These are phyloP conservation scores for Solanum piurae DNA, from an alignment of 257 asterid species.

Conservation along the genomic window DNA sequence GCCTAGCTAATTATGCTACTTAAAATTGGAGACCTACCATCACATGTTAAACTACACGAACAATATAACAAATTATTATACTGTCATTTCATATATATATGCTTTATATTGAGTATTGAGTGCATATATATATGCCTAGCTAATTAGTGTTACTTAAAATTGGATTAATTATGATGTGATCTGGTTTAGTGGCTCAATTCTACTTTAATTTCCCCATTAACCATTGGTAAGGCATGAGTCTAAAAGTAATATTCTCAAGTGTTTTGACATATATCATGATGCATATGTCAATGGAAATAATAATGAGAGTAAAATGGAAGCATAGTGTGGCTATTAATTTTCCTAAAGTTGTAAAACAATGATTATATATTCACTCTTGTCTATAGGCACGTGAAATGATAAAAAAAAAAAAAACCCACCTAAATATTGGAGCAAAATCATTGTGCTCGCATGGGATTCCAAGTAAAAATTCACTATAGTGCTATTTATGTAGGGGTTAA, in stretches of 20 bases:
- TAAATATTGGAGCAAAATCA: slow-evolving; percentile 3
- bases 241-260: background rate
- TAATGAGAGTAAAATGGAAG: background rate
- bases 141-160: background rate
- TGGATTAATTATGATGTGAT: background rate
- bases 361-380: background rate
- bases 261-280: background rate
- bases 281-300: background rate
- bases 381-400: background rate
- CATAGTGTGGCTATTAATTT: background rate
- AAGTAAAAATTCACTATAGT: background rate
- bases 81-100: background rate
- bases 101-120: background rate
- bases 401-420: background rate
- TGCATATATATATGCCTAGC: background rate
- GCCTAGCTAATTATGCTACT: no score
- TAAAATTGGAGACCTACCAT: background rate
- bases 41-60: background rate
- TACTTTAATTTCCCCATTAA: background rate
- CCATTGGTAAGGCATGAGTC: background rate
- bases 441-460: slow-evolving; percentile 11
- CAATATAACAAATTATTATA: background rate
- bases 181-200: background rate
- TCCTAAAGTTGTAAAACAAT: background rate
- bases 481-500: background rate